Percentiles rank a stretch among this genome's conserved stretches.
phyloP scores from a whole-genome alignment of 805 yeast genomes.

The Tetrapisispora taiwanensis region DNA sequence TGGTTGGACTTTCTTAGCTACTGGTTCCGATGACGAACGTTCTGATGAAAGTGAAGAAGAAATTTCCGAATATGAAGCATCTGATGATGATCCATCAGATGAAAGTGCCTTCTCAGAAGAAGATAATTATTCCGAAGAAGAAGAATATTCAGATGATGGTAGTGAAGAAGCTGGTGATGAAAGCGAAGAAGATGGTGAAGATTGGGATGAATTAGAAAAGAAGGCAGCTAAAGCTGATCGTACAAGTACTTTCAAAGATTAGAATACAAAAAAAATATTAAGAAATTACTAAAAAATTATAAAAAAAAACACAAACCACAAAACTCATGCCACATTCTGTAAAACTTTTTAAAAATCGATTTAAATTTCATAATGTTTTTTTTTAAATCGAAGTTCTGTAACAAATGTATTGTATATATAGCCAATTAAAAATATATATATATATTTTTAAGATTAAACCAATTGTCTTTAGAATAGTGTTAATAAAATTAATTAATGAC shows the following conservation, averaged over 20 bases:
- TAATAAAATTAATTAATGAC: no score
- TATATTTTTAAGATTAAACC: no score
- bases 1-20: slow-evolving; percentile 91
- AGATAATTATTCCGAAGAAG: slow-evolving; percentile 28
- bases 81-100: slow-evolving; percentile 36
- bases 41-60: slow-evolving; percentile 66
- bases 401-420: neutral
- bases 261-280: neutral
- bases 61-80: slow-evolving; percentile 36
- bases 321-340: no score
- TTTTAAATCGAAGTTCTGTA: neutral
- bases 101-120: slow-evolving; percentile 33
- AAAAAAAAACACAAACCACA: no score
- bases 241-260: slow-evolving; percentile 21
- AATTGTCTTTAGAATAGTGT: no score
- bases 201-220: slow-evolving; percentile 32
- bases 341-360: no score
- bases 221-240: slow-evolving; percentile 33
- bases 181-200: slow-evolving; percentile 31
- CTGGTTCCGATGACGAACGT: slow-evolving; percentile 70
- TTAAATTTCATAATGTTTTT: no score
- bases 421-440: no score
- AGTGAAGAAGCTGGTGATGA: slow-evolving; percentile 22
- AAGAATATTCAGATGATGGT: slow-evolving; percentile 28
- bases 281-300: neutral